Base-by-base conservation (phyloP, 352 stramenopile species). In the Blastocystis sp. region DNA sequence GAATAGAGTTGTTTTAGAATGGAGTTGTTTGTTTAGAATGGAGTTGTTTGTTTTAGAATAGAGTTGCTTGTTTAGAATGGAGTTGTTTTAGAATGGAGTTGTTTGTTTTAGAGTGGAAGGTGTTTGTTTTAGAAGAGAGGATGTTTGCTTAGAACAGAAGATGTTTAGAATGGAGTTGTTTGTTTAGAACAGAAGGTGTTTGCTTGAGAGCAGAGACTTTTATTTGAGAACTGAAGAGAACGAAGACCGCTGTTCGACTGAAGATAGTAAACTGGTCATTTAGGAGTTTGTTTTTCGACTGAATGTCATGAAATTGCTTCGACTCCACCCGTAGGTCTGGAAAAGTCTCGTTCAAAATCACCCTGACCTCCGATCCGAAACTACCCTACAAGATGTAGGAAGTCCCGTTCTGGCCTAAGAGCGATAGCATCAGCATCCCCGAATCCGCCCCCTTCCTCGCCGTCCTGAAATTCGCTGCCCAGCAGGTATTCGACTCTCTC, bases 311-410 rank as follows among this genome's bases (percentile, higher is more conserved):
- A 34, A 34, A 34, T 34, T 34, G 30, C 30, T 34, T 34, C 1
- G 30, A 34, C 0, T 59, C 37, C 20, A 30, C 9, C 4, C 16
- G 39, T 68, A 91, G 90, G 90, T 90, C 79, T 16, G 78, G 65
- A 79, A 95, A 95, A 91, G 93, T 95, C 45, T 94, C 93, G 50
- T 95, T 95, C 90, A 95, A 95, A 90, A 93, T 95, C 63, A 95
- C 93, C 54, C 92, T 95, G 39, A 94, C 93, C 54, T 95, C 93
- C n/a, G 93, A 95, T 91, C 93, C 93, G 18, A 95, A 95, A 91
- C 92, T 95, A 30, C 93, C 93, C 20, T 95, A 94, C 85, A 92
- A 93, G 45, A 92, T 95, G 92, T 94, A 45, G 11, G 0, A 24
- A 34, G 4, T 26, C 39, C 20, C 3, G 18, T 66, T 24, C 30